Percentiles rank a stretch among this genome's conserved stretches.
Evolutionary conservation across 1,284 basidiomycete genomes (phyloP).

Genomic region (Hortiboletus rubellus): DNA sequence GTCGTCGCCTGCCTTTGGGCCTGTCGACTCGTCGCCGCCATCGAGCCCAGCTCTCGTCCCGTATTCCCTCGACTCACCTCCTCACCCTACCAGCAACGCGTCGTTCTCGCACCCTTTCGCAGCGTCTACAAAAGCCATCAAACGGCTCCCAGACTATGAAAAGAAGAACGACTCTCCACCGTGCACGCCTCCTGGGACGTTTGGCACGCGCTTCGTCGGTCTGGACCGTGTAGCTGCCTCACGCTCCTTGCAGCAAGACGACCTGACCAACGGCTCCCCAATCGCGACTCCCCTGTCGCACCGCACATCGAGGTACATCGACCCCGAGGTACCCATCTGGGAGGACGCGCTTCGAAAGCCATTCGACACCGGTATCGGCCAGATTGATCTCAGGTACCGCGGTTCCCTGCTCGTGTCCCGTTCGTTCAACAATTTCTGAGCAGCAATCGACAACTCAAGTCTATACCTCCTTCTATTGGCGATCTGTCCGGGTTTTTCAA

Average conservation of each 20-base stretch:
- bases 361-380: constrained; percentile 33
- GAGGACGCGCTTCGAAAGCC: constrained; percentile 28
- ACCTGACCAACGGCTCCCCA: constrained; percentile 8
- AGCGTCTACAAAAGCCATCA: constrained; percentile 32
- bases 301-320: constrained; percentile 21
- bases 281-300: constrained; percentile 16
- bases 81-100: neutral
- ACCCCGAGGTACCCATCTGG: constrained; percentile 32
- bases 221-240: constrained; percentile 13
- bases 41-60: constrained; percentile 26
- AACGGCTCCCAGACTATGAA: constrained; percentile 29
- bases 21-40: constrained; percentile 32
- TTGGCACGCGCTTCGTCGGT: constrained; percentile 4
- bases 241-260: constrained; percentile 29
- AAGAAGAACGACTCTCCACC: constrained; percentile 25
- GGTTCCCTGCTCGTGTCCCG: neutral
- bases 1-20: constrained; percentile 32
- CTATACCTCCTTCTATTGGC: constrained; percentile 28
- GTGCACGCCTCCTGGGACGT: constrained; percentile 25
- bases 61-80: constrained; percentile 26
- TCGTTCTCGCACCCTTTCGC: constrained; percentile 33
- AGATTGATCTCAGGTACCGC: constrained; percentile 37
- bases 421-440: constrained; percentile 12
- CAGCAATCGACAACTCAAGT: constrained; percentile 27
- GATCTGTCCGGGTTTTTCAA: constrained; percentile 32